Conservation (phyloP, 768 basidiomycete species). For the Boletus huronensis region DNA sequence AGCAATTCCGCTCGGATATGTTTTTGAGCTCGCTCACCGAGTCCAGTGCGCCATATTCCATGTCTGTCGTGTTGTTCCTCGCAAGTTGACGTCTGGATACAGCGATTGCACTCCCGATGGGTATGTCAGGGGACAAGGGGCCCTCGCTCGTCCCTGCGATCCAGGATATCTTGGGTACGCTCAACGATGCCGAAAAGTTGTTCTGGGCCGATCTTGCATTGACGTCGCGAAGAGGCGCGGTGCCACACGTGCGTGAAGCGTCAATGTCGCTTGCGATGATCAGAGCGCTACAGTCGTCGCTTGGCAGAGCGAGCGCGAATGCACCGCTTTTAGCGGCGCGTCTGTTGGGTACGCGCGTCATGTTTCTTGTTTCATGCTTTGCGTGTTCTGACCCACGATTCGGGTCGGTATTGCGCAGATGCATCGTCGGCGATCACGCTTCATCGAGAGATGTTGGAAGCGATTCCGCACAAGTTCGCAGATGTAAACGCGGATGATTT, state of each 20-base stretch:
- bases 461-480: constrained; percentile 68
- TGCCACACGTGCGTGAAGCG: constrained; percentile 71
- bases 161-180: constrained; percentile 54
- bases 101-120: constrained; percentile 86
- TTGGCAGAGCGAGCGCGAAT: constrained; percentile 56
- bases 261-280: constrained; percentile 68
- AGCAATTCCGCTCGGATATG: constrained; percentile 79
- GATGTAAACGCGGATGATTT: constrained; percentile 55
- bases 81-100: constrained; percentile 9
- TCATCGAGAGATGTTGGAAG: constrained; percentile 82
- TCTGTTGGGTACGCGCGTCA: constrained; percentile 50
- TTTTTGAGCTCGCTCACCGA: constrained; percentile 88
- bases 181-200: constrained; percentile 66
- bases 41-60: constrained; percentile 59
- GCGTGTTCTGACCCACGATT: not conserved
- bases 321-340: constrained; percentile 56
- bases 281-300: constrained; percentile 72
- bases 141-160: constrained; percentile 41
- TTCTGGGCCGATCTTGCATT: constrained; percentile 64
- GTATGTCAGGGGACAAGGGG: constrained; percentile 51
- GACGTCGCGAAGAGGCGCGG: constrained; percentile 55
- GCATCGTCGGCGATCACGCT: constrained; percentile 72
- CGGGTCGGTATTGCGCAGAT: constrained; percentile 43
- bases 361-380: not conserved
- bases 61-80: not conserved